These are phyloP conservation scores for Wolfiporia cocos DNA, from an alignment of 1,284 basidiomycete genomes.

Conservation along the genomic window DNA sequence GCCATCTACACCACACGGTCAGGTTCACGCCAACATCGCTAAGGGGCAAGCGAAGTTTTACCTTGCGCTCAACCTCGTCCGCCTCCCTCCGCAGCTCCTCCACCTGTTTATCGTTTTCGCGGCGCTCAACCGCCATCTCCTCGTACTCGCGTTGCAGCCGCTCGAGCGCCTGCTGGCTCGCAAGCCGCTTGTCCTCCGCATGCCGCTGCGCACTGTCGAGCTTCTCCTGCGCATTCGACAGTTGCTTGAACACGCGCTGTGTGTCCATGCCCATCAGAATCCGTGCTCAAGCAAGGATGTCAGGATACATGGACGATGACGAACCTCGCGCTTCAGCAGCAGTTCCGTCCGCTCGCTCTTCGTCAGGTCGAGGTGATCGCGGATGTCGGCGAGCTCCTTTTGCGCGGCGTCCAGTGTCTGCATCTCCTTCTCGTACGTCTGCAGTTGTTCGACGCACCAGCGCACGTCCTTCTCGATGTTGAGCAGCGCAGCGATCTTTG, in stretches of 20 bases:
- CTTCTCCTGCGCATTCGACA: constrained; percentile 72
- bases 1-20: constrained; percentile 56
- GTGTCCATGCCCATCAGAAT: constrained; percentile 1
- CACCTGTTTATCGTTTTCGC: constrained; percentile 70
- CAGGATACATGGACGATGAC: no score
- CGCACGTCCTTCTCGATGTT: constrained; percentile 77
- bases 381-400: constrained; percentile 58
- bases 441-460: constrained; percentile 61
- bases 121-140: constrained; percentile 64
- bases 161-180: constrained; percentile 64
- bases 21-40: no score
- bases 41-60: no score
- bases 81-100: constrained; percentile 68
- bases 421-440: constrained; percentile 66
- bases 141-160: constrained; percentile 72
- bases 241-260: constrained; percentile 71
- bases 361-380: constrained; percentile 63
- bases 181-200: constrained; percentile 65
- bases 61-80: constrained; percentile 58
- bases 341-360: constrained; percentile 68
- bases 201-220: constrained; percentile 68
- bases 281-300: no score
- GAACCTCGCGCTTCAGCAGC: constrained; percentile 58
- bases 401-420: constrained; percentile 53
- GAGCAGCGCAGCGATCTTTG: constrained; percentile 65